These are phyloP conservation scores for Globisporangium paroecandrum DNA, from an alignment of 352 stramenopile species.

Conservation along the genomic window DNA sequence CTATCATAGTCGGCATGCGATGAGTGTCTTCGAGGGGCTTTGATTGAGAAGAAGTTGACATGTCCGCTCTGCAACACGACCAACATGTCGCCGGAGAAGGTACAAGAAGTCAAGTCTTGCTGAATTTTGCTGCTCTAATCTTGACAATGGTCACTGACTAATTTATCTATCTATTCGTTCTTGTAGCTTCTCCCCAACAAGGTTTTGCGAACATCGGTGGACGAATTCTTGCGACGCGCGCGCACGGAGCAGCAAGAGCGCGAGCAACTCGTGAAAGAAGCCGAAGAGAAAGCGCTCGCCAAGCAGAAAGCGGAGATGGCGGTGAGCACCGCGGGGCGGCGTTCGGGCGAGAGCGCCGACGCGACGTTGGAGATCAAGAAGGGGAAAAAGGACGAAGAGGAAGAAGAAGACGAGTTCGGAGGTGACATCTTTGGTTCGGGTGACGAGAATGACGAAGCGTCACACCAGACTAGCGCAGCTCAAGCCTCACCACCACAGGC, in stretches of 20 bases:
- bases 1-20: constrained; percentile 67
- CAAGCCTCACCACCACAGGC: constrained; percentile 26
- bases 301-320: constrained; percentile 76
- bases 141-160: neutral
- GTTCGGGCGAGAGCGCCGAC: constrained; percentile 68
- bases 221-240: constrained; percentile 77
- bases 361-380: constrained; percentile 86
- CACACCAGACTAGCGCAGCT: constrained; percentile 14
- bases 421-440: constrained; percentile 78
- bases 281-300: constrained; percentile 72
- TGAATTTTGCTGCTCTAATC: neutral
- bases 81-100: constrained; percentile 85
- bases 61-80: constrained; percentile 73
- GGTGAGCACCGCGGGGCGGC: constrained; percentile 38
- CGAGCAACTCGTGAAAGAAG: constrained; percentile 81
- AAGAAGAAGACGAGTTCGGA: constrained; percentile 84
- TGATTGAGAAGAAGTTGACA: constrained; percentile 81
- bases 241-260: constrained; percentile 81
- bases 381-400: constrained; percentile 67
- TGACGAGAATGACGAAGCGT: constrained; percentile 46
- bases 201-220: constrained; percentile 73
- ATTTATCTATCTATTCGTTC: neutral
- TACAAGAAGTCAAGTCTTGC: constrained; percentile 7
- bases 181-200: constrained; percentile 72
- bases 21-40: constrained; percentile 69